Conservation (phyloP, 1,139 yeast species). For the Pichia sp. region DNA sequence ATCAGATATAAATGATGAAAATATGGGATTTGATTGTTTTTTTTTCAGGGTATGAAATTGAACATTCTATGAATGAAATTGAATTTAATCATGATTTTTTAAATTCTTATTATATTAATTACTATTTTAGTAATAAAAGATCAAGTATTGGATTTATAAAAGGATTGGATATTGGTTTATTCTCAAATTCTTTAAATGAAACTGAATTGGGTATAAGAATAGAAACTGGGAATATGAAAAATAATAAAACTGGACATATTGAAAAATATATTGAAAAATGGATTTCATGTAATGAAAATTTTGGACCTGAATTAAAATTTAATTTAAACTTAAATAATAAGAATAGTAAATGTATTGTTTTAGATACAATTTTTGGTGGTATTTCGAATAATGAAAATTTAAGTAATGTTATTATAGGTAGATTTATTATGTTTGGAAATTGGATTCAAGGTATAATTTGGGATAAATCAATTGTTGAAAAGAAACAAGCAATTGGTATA, state of each 20-base stretch:
- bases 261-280: conserved; percentile 52
- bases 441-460: conserved; percentile 51
- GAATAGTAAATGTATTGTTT: conserved; percentile 30
- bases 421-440: conserved; percentile 44
- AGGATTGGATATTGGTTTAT: conserved; percentile 17
- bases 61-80: conserved; percentile 15
- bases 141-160: background rate
- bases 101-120: conserved; percentile 22
- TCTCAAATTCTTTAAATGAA: conserved; percentile 43
- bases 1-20: conserved; percentile 17
- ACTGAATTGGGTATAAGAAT: conserved; percentile 37
- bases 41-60: conserved; percentile 33
- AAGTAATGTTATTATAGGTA: conserved; percentile 30
- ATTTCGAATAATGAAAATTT: conserved; percentile 19
- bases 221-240: conserved; percentile 51
- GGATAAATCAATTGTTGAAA: conserved; percentile 21
- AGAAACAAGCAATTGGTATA: conserved; percentile 15
- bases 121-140: conserved; percentile 5
- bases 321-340: conserved; percentile 26
- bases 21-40: conserved; percentile 37
- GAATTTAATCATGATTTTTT: conserved; percentile 29
- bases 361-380: conserved; percentile 27
- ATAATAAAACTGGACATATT: conserved; percentile 39
- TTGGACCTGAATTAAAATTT: background rate
- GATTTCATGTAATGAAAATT: conserved; percentile 44